These are phyloP conservation scores for Trichoderma simmonsii DNA, from an alignment of 2,329 filamentous ascomycete genomes.

Conservation along the genomic window DNA sequence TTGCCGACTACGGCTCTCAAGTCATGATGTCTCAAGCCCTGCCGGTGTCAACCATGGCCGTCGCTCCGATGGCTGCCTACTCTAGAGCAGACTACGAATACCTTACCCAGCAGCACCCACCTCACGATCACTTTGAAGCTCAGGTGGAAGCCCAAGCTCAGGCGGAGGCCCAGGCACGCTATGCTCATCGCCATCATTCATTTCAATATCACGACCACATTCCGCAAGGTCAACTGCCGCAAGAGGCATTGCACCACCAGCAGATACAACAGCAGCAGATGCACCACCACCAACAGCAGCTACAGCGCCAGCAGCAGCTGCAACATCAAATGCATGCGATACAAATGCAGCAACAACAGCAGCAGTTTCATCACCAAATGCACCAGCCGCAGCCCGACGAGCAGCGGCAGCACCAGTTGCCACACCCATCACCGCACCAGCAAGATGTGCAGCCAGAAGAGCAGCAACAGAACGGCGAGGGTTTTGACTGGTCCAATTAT, in stretches of 20 bases:
- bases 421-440: not conserved
- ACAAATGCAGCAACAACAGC: not conserved
- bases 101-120: not conserved
- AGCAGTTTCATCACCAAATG: not conserved
- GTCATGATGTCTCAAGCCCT: not conserved
- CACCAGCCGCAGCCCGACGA: not conserved
- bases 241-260: not conserved
- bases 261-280: not conserved
- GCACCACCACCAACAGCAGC: not conserved
- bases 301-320: not conserved
- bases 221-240: not conserved
- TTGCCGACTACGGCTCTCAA: not conserved
- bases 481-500: not conserved
- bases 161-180: not conserved
- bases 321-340: not conserved
- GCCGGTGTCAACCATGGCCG: not conserved
- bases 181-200: not conserved
- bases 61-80: not conserved
- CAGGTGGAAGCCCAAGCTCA: not conserved
- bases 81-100: not conserved
- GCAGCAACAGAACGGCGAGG: not conserved
- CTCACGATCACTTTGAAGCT: not conserved
- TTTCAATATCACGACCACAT: not conserved
- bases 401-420: not conserved
- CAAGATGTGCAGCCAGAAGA: not conserved